Conservation (phyloP, 2,329 filamentous ascomycete genomes). For the Rhytidhysteron rufulum region DNA sequence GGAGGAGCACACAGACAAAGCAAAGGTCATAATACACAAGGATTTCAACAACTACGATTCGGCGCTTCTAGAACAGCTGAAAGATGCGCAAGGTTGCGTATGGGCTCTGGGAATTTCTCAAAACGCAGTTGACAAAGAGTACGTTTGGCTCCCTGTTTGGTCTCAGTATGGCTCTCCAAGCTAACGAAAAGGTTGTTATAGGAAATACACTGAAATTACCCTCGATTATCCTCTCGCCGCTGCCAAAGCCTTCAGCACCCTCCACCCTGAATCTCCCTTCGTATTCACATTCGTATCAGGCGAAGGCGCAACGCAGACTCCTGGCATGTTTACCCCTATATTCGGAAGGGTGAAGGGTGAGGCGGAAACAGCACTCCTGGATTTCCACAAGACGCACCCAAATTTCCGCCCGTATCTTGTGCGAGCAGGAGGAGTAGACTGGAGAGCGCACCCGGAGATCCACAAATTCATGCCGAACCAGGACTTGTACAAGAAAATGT, state of each 20-base stretch:
- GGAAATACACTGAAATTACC: conserved; percentile 66
- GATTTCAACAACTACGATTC: conserved; percentile 62
- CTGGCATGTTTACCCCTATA: conserved; percentile 52
- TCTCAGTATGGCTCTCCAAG: no score
- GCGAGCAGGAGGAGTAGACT: conserved; percentile 60
- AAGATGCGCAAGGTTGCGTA: conserved; percentile 64
- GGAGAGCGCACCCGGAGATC: conserved; percentile 37
- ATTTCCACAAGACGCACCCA: conserved; percentile 44
- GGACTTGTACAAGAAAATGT: conserved; percentile 17
- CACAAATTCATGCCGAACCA: conserved; percentile 29
- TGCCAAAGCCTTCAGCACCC: conserved; percentile 55
- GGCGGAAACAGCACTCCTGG: conserved; percentile 58
- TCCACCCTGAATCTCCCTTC: conserved; percentile 52
- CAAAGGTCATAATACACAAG: conserved; percentile 63
- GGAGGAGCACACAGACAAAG: conserved; percentile 54
- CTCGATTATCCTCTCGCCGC: conserved; percentile 62
- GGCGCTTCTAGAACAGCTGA: conserved; percentile 56
- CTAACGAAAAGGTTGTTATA: conserved; percentile 11
- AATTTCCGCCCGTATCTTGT: conserved; percentile 54
- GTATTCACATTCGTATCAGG: conserved; percentile 71
- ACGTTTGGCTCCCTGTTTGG: no score
- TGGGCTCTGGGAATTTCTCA: conserved; percentile 71
- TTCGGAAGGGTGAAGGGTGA: conserved; percentile 66
- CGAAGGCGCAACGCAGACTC: conserved; percentile 55
- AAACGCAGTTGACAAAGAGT: conserved; percentile 58